Conservation (phyloP, 192 early-diverging fungal genomes). For the Gaertneriomyces sp. region DNA sequence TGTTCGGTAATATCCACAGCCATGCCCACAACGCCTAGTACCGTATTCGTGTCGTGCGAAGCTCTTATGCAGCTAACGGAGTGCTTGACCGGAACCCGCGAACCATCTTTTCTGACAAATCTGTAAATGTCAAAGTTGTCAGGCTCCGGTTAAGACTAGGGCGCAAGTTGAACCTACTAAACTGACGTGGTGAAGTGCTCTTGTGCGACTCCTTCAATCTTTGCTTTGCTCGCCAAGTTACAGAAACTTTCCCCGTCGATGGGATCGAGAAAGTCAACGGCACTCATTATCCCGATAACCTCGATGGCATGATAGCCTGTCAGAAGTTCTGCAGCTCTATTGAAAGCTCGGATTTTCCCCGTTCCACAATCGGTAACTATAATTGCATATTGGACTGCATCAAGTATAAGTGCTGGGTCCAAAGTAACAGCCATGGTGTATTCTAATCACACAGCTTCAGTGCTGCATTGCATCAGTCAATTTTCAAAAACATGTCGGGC, state of each 20-base stretch:
- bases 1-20: conserved; percentile 6
- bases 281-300: neutral
- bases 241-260: neutral
- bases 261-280: conserved; percentile 3
- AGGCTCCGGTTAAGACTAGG: too few species aligned
- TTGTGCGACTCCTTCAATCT: neutral
- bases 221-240: neutral
- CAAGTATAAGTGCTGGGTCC: conserved; percentile 1
- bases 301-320: neutral
- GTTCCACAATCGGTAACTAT: neutral
- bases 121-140: neutral
- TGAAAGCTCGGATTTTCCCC: neutral
- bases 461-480: too few species aligned
- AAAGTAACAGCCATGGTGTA: neutral
- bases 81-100: conserved; percentile 5
- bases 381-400: neutral
- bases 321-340: conserved; percentile 1
- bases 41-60: neutral
- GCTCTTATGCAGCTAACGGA: neutral
- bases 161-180: neutral
- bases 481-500: too few species aligned
- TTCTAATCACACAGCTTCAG: too few species aligned
- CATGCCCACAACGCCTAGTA: neutral
- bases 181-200: neutral
- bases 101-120: neutral